Conservation (phyloP, 768 basidiomycete species). For the Rhizopogon salebrosus region DNA sequence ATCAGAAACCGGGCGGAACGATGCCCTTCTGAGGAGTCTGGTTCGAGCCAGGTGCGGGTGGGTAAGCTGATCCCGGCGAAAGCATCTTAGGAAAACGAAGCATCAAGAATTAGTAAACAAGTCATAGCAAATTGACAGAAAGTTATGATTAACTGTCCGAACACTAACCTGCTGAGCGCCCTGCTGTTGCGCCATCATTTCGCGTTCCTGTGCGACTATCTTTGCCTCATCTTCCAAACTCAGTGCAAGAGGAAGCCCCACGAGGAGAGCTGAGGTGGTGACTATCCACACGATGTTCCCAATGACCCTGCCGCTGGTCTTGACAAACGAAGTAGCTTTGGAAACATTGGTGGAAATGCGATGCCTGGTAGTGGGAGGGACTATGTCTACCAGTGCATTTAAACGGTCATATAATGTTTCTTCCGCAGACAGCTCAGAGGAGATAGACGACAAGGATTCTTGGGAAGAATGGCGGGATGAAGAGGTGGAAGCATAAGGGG, state of each 20-base stretch:
- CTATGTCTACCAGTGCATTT: conserved; percentile 90
- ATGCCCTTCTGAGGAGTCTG: conserved; percentile 45
- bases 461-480: conserved; percentile 68
- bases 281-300: conserved; percentile 94
- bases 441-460: conserved; percentile 74
- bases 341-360: conserved; percentile 57
- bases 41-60: conserved; percentile 37
- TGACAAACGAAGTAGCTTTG: conserved; percentile 58
- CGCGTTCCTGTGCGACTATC: conserved; percentile 89
- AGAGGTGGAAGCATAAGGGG: conserved; percentile 71
- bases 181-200: conserved; percentile 89
- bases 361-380: conserved; percentile 86
- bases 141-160: conserved; percentile 1
- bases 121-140: not conserved
- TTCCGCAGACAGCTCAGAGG: conserved; percentile 64
- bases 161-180: conserved; percentile 80
- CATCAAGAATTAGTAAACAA: conserved; percentile 6
- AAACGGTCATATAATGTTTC: conserved; percentile 88
- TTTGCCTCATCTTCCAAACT: conserved; percentile 95
- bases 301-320: conserved; percentile 61
- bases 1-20: conserved; percentile 83
- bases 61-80: conserved; percentile 52
- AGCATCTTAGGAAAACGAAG: conserved; percentile 56
- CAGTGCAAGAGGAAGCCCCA: conserved; percentile 90
- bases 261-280: conserved; percentile 88